Base-by-base conservation (phyloP, 768 basidiomycete genomes). In the Chalciporus piperatus region DNA sequence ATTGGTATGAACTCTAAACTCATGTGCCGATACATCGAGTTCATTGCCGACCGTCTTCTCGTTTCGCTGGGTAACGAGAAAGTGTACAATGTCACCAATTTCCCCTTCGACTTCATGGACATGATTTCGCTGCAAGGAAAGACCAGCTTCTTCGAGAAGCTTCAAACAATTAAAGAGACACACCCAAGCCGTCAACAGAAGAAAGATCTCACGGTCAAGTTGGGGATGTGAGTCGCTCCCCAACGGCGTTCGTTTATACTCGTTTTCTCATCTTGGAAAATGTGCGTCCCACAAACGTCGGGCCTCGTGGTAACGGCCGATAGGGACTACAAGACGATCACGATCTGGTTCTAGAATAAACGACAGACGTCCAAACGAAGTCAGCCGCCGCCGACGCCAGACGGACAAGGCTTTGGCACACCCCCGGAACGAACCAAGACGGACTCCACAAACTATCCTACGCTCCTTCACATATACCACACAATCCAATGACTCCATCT, bases 101-200 rank as follows among this genome's bases (percentile, higher is more conserved):
- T n/a, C 66, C 95, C 94, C 7, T 89, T 90, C 67, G 89, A 94
- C 68, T 93, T 93, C 63, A 94, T 94, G 91, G 92, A 95, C 59
- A 83, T 93, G 81, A 95, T 95, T 42, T 96, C 92, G 14, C 74
- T 97, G 6, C 88, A 94, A 72, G 95, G 95, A 56, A 98, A 98
- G 76, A 92, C 94, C 37, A 94, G 97, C 72, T 97, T 97, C 70
- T 97, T 95, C 66, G 93, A 96, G 74, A 94, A 95, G 72, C n/a
- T n/a, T n/a, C n/a, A n/a, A n/a, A n/a, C n/a, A n/a, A n/a, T n/a
- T n/a, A n/a, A 59, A 49, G 48, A 60, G 3, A 70, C 69, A 13
- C 68, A 71, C 40, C 68, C 69, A 1, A 59, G 63, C 20, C 62
- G 59, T 22, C 59, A 69, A 41, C 48, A 54, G 51, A 71, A 71